Evolutionary conservation across 1,139 yeast species (phyloP).

Genomic region (Arxiozyma heterogenica): DNA sequence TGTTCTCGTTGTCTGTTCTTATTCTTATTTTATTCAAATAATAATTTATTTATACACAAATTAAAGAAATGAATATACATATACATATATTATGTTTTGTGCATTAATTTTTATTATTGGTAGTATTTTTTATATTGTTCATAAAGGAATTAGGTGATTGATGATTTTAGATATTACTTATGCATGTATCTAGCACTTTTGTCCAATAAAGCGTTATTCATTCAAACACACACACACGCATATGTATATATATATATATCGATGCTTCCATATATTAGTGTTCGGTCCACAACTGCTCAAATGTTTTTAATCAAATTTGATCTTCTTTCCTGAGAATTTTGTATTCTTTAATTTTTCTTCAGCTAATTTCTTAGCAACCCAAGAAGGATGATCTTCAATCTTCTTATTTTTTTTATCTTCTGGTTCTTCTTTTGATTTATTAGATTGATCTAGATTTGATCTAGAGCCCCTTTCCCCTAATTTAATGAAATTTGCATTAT

Average conservation of each 20-base stretch:
- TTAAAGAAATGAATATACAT: not conserved
- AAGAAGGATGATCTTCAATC: conserved; percentile 72
- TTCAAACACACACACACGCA: not conserved
- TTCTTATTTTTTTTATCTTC: not conserved
- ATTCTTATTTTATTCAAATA: not conserved
- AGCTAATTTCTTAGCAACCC: conserved; percentile 78
- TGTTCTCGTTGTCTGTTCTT: not conserved
- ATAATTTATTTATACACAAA: not conserved
- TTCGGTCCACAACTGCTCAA: too few relatives aligned
- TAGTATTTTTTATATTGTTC: not conserved
- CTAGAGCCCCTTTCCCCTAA: conserved; percentile 13
- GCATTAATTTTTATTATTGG: not conserved
- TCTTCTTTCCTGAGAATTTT: conserved; percentile 77
- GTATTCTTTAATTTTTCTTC: conserved; percentile 57
- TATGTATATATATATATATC: too few relatives aligned
- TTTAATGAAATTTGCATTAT: conserved; percentile 10
- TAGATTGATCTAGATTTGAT: conserved; percentile 6
- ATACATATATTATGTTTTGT: not conserved
- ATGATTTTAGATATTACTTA: not conserved
- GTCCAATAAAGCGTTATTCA: not conserved
- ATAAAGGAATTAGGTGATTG: too few relatives aligned
- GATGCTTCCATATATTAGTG: too few relatives aligned
- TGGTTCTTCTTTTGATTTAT: not conserved
- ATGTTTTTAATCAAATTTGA: conserved; percentile 40
- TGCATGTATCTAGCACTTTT: not conserved